Base-by-base conservation (phyloP, 257 asterid genomes). In the Cordia subcordata region DNA sequence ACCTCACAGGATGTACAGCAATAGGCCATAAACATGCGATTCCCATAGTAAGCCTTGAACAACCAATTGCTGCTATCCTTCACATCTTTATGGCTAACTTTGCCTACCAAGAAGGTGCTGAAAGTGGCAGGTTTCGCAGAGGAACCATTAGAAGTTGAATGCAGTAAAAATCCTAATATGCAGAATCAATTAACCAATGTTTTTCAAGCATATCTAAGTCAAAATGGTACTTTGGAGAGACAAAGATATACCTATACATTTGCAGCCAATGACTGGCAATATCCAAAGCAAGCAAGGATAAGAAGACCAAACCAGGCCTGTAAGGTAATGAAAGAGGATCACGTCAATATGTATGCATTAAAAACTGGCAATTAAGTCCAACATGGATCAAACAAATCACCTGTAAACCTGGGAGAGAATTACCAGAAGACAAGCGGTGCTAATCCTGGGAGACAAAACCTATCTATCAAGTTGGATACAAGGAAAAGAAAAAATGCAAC, bases 1-100 rank as follows among this genome's bases (percentile, higher is more conserved):
- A 90, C 97, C 95, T 93, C 99, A 63, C 99, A 93, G 45, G 96
- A 87, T 58, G 82, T 85, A 68, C 99, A 93, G 68, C 99, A 93
- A 64, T 83, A 89, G 55, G 85, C 80, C 99, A 93, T 86, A 63
- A 93, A 93, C 64, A 78, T 81, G 39, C 95, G 79, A 69, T 82
- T 93, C 50, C 95, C 83, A 52, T 93, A 93, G 57, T 92, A 92
- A 53, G 83, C 86, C 81, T 69, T 82, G 85, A 88, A 92, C 23
- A 92, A 83, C 96, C 96, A 88, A 81, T 77, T 91, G 71, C 78
- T 85, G 84, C 96, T 85, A 67, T 88, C 94, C 66, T 84, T 85
- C 46, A 93, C 97, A 67, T 93, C 99, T 74, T 93, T 93, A 67
- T 93, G 99, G 72, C 96, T 93, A 55, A 66, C 68, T 76, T 85